Conservation (phyloP, 2,329 filamentous ascomycete species). For the Annulohypoxylon truncatum region DNA sequence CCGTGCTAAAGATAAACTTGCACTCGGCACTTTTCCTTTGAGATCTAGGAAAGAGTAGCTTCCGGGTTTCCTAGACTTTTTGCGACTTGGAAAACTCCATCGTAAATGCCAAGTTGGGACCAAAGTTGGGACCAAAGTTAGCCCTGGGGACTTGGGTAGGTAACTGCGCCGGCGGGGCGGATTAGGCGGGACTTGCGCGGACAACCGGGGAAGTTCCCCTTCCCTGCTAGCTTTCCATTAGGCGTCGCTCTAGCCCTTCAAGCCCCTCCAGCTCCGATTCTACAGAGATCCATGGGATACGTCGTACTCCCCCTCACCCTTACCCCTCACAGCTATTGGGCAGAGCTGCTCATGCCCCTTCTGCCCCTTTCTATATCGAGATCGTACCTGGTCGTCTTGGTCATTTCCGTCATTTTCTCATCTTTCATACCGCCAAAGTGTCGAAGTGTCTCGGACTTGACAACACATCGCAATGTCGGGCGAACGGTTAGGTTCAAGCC, state of each 20-base stretch:
- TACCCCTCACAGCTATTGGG: conserved; percentile 3
- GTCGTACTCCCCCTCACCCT: neutral
- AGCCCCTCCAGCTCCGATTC: conserved; percentile 5
- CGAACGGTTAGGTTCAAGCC: neutral
- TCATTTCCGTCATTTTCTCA: neutral
- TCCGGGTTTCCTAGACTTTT: neutral
- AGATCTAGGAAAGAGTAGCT: neutral
- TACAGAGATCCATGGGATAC: neutral
- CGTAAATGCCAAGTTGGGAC: conserved; percentile 16
- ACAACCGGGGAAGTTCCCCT: conserved; percentile 20
- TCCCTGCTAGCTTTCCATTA: conserved; percentile 13
- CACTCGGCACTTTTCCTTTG: neutral
- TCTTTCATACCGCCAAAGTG: neutral
- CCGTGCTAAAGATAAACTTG: neutral
- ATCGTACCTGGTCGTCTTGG: neutral
- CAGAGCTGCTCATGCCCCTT: neutral
- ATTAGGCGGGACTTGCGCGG: conserved; percentile 32
- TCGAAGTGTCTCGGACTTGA: conserved; percentile 2
- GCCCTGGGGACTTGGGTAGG: conserved; percentile 1
- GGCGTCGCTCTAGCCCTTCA: conserved; percentile 15
- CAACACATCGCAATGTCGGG: conserved; percentile 3
- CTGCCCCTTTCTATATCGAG: neutral
- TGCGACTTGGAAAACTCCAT: conserved; percentile 21
- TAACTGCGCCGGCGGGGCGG: conserved; percentile 28
- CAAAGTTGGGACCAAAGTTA: conserved; percentile 6